Evolutionary conservation across 2,329 filamentous ascomycete species (phyloP).

Genomic region (Fusarium pseudograminearum): DNA sequence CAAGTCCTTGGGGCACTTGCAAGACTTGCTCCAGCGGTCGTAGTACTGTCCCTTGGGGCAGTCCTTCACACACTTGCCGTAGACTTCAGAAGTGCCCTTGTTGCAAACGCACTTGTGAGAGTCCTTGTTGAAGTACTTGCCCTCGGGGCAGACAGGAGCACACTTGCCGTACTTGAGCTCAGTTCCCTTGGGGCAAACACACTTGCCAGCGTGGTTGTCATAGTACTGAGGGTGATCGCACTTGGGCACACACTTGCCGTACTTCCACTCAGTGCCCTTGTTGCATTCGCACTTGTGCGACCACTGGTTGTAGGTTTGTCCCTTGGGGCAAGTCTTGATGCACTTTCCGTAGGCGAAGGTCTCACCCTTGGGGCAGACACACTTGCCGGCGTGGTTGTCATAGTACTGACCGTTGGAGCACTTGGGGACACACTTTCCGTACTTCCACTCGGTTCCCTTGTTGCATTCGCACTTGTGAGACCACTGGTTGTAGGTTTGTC

Average conservation of each 20-base stretch:
- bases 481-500: constrained; percentile 8
- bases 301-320: constrained; percentile 13
- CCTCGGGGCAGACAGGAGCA: constrained; percentile 10
- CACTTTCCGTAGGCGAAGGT: constrained; percentile 26
- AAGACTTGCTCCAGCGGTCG: constrained; percentile 32
- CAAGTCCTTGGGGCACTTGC: constrained; percentile 39
- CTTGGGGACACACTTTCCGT: constrained; percentile 16
- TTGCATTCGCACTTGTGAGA: constrained; percentile 17
- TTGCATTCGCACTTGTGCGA: constrained; percentile 15
- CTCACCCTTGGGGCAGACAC: constrained; percentile 21
- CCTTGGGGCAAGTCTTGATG: constrained; percentile 17
- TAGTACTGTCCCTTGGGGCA: constrained; percentile 39
- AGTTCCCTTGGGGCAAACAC: constrained; percentile 22
- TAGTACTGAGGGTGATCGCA: constrained; percentile 3
- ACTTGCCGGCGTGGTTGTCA: constrained; percentile 1
- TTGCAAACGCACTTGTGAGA: constrained; percentile 31
- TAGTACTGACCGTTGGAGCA: constrained; percentile 2
- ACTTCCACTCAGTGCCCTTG: constrained; percentile 17
- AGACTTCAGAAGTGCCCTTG: constrained; percentile 18
- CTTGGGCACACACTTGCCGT: constrained; percentile 16
- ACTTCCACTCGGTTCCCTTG: constrained; percentile 18
- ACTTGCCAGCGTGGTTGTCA: constrained; percentile 3
- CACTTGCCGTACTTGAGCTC: constrained; percentile 25
- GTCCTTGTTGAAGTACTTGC: constrained; percentile 17
- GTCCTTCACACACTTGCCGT: constrained; percentile 24